phyloP scores from a whole-genome alignment of 768 basidiomycete genomes.

The Boletus sp. region DNA sequence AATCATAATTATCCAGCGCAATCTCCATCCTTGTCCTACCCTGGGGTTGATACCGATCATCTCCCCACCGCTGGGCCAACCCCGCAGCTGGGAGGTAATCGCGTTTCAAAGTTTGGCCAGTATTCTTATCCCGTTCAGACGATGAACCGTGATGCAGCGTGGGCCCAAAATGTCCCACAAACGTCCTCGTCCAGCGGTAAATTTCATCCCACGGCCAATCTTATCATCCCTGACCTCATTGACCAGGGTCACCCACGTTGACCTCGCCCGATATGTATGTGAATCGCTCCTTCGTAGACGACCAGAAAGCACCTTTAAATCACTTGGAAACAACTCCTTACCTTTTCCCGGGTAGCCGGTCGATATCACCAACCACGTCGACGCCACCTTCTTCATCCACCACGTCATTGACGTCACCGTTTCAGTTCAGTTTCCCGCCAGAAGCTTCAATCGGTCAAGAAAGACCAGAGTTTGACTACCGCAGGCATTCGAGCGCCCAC shows the following conservation, averaged over 20 bases:
- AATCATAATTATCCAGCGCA: slow-evolving; percentile 43
- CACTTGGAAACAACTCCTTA: slow-evolving; percentile 56
- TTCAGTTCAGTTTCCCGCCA: slow-evolving; percentile 60
- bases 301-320: slow-evolving; percentile 54
- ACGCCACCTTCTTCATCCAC: slow-evolving; percentile 60
- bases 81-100: slow-evolving; percentile 39
- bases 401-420: slow-evolving; percentile 62
- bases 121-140: slow-evolving; percentile 45
- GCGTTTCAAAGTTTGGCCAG: slow-evolving; percentile 51
- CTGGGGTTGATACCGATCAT: slow-evolving; percentile 34
- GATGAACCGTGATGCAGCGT: slow-evolving; percentile 30
- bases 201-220: slow-evolving; percentile 28
- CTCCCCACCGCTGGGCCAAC: slow-evolving; percentile 21
- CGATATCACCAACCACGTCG: slow-evolving; percentile 67
- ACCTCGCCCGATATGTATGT: slow-evolving; percentile 47
- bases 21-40: slow-evolving; percentile 46
- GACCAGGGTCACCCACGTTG: slow-evolving; percentile 57
- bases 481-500: slow-evolving; percentile 53
- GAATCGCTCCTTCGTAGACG: slow-evolving; percentile 48
- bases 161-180: slow-evolving; percentile 31
- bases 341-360: slow-evolving; percentile 64
- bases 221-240: slow-evolving; percentile 36
- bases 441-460: slow-evolving; percentile 54
- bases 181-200: slow-evolving; percentile 32
- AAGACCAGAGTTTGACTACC: slow-evolving; percentile 64